Evolutionary conservation across 2,329 filamentous ascomycete species (phyloP).

Genomic region (Zymoseptoria passerinii): DNA sequence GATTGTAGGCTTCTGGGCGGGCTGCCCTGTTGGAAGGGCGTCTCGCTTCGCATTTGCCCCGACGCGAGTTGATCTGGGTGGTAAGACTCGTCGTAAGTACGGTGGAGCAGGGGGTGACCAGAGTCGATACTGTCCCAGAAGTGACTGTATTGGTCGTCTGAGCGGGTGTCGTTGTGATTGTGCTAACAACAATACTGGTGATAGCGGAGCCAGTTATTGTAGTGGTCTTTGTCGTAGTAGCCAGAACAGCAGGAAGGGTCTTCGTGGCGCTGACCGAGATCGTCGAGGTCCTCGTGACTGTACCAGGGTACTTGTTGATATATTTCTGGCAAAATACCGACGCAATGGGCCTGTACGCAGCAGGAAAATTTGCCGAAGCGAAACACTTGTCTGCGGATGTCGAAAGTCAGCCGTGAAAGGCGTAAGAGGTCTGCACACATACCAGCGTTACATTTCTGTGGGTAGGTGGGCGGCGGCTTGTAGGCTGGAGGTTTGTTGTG

Average conservation of each 20-base stretch:
- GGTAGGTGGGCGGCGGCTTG: background rate
- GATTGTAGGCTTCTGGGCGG: background rate
- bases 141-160: background rate
- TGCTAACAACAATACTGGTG: background rate
- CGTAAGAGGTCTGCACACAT: background rate
- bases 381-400: constrained; percentile 4
- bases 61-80: background rate
- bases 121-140: background rate
- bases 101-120: background rate
- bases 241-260: background rate
- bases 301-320: background rate
- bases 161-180: background rate
- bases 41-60: background rate
- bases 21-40: background rate
- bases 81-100: background rate
- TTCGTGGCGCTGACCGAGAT: background rate
- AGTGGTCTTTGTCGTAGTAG: constrained; percentile 2
- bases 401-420: background rate
- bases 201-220: background rate
- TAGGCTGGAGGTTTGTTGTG: no score
- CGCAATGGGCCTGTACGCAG: background rate
- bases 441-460: background rate
- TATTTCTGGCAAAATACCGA: constrained; percentile 5
- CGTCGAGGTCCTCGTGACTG: background rate
- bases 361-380: background rate